A percentile compares a stretch with the other conserved stretches of the same genome.
Evolutionary conservation across 1,284 basidiomycete species (phyloP).

Genomic region (Ganoderma boninense): DNA sequence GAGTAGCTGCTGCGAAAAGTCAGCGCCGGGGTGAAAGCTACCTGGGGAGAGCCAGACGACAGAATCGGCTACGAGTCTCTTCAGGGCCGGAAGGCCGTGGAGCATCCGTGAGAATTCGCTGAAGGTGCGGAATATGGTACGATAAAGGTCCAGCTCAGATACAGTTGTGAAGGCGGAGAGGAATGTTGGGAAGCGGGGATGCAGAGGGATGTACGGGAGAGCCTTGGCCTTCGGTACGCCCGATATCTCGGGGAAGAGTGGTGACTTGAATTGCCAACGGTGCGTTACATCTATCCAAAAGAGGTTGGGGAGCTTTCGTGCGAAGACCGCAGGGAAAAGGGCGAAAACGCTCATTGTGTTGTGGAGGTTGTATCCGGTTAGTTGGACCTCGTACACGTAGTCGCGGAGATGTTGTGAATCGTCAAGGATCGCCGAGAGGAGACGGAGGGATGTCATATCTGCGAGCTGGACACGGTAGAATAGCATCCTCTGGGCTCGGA

Average conservation of each 20-base stretch:
- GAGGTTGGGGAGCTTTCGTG: background rate
- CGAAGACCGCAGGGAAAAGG: background rate
- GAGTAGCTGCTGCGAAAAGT: too few species aligned
- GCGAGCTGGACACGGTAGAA: background rate
- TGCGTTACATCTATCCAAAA: background rate
- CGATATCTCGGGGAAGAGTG: background rate
- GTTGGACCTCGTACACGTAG: background rate
- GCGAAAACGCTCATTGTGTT: background rate
- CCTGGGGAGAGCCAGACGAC: too few species aligned
- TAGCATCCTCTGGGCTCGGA: background rate
- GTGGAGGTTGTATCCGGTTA: background rate
- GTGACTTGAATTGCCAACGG: background rate
- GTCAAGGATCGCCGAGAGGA: background rate
- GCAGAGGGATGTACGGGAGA: background rate
- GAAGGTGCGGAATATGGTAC: background rate
- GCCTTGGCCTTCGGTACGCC: background rate
- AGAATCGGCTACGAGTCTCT: background rate
- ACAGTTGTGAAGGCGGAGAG: background rate
- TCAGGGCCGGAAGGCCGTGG: background rate
- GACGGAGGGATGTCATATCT: background rate
- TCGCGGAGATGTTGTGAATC: background rate
- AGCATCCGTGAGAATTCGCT: background rate
- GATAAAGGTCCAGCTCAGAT: background rate
- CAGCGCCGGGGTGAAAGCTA: too few species aligned
- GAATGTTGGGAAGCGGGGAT: background rate